Percentiles rank a stretch among this genome's conserved stretches.
Conservation (phyloP, 1,284 basidiomycete genomes). For the Boletus subluridellus region DNA sequence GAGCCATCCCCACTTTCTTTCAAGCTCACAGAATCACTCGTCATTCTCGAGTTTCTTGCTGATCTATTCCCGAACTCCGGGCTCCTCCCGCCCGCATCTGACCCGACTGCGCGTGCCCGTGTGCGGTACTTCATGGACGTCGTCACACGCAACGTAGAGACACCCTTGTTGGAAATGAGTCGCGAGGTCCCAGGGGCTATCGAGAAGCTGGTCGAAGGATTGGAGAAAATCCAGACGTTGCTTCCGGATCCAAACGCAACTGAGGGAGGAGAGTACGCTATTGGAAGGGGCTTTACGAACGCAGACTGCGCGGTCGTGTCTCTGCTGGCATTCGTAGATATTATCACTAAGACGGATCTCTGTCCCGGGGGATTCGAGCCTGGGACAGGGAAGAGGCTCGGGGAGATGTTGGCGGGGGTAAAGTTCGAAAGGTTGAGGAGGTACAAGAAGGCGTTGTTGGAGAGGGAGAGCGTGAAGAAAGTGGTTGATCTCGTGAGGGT, state of each 20-base stretch:
- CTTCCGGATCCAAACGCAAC: neutral
- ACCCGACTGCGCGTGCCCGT: too few species aligned
- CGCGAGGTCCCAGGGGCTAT: neutral
- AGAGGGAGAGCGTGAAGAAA: too few species aligned
- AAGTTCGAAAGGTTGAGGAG: neutral
- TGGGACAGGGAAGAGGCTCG: neutral
- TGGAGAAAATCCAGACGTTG: neutral
- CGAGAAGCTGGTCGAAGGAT: conserved; percentile 4
- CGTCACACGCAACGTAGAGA: neutral
- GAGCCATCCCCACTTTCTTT: conserved; percentile 53
- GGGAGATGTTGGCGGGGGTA: neutral
- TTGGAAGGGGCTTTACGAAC: neutral
- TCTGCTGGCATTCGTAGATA: neutral
- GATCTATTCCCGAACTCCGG: too few species aligned
- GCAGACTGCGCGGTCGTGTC: neutral
- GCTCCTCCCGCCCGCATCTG: too few species aligned
- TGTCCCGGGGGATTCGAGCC: neutral
- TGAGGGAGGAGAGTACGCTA: neutral
- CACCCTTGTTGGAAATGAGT: neutral
- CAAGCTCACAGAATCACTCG: conserved; percentile 46
- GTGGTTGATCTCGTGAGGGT: too few species aligned
- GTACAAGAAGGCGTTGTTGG: neutral
- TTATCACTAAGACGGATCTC: neutral
- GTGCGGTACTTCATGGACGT: conserved; percentile 57
- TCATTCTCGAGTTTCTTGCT: too few species aligned